phyloP scores from a whole-genome alignment of 768 basidiomycete genomes.

The Podaxis carcinomalis region DNA sequence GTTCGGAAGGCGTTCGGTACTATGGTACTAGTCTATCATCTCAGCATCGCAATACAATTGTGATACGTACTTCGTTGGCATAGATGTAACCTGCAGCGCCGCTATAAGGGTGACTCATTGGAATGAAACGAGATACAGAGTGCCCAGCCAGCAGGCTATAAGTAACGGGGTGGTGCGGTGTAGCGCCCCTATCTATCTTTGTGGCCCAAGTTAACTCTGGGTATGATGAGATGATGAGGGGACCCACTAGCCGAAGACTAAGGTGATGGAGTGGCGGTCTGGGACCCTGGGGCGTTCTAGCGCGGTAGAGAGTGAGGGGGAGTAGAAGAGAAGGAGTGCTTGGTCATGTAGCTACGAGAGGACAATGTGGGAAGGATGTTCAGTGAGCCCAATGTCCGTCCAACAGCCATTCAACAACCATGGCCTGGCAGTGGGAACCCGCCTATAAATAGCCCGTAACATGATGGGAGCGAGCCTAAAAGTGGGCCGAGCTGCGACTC shows the following conservation, averaged over 20 bases:
- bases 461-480: neutral
- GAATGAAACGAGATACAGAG: neutral
- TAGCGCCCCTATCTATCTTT: neutral
- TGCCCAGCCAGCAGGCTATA: neutral
- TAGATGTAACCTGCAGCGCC: conserved; percentile 30
- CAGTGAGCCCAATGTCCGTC: neutral
- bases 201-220: neutral
- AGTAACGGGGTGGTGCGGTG: neutral
- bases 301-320: neutral
- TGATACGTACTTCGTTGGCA: conserved; percentile 22
- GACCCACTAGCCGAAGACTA: neutral
- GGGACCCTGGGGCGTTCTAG: neutral
- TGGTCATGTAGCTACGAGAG: neutral
- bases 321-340: neutral
- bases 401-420: neutral
- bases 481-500: neutral
- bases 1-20: neutral
- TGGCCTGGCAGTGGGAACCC: neutral
- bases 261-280: neutral
- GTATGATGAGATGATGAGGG: neutral
- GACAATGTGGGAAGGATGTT: neutral
- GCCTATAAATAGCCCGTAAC: neutral
- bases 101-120: conserved; percentile 29
- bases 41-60: neutral
- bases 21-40: neutral